Base-by-base conservation (phyloP, 192 early-diverging fungal species). In the Dispira simplex region DNA sequence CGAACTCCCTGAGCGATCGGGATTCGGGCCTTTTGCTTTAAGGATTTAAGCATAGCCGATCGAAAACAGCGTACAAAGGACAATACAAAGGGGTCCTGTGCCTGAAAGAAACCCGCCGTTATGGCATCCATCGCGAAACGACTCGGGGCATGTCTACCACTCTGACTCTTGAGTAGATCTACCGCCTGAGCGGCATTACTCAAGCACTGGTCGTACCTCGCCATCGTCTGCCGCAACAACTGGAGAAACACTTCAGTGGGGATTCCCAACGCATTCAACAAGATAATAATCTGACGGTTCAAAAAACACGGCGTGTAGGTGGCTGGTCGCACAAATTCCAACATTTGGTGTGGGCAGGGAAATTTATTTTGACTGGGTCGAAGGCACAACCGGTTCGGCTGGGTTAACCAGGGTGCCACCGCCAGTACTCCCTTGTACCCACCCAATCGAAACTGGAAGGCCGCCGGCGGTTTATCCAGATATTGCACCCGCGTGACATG, bases 361-460 rank as follows among this genome's bases (percentile, higher is more conserved):
- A 87, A 87, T 62, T 87, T 87, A 39, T 67, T 65, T 65, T 83
- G 81, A 57, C 76, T 79, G 0, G 72, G 76, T 6, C 85, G 71
- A 1, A 87, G 67, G 26, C 76, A 67, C 0, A 60, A 63, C 2
- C 43, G 21, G 14, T 69, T 67, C 0, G 62, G 70, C 0, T 43
- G 68, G 5, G 1, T 23, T 11, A 81, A 46, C 26, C 32, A 14
- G 8, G 71, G 67, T 2, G 70, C 68, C n/a, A 75, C 63, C 0
- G 71, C 73, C 10, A 81, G 67, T 39, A 85, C 79, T 10, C 83
- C 81, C 73, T 90, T 81, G 21, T 85, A 76, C 14, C 83, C 83
- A 0, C 79, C 81, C 0, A 87, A 65, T 21, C 89, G 77, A 47
- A 89, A 85, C 67, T 91, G 89, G 20, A 86, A 79, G 2, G 89